Conservation (phyloP, 768 basidiomycete genomes). For the Boletus eberwhitei region DNA sequence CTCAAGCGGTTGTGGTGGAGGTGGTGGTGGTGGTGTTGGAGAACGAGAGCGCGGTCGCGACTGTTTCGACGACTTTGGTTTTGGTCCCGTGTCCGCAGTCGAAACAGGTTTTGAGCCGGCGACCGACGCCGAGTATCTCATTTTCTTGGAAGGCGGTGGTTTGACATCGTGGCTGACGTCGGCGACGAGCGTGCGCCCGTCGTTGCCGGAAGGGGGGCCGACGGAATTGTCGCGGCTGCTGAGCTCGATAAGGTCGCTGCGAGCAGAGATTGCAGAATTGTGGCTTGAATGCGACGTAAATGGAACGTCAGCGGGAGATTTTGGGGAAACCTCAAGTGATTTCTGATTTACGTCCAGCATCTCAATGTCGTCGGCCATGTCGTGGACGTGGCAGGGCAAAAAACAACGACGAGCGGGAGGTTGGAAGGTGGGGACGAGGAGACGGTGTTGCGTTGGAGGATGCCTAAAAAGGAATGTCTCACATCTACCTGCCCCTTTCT, state of each 20-base stretch:
- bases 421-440: slow-evolving; percentile 26
- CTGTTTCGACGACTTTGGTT: slow-evolving; percentile 51
- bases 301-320: slow-evolving; percentile 6
- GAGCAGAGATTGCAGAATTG: slow-evolving; percentile 16
- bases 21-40: slow-evolving; percentile 50
- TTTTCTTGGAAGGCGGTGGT: slow-evolving; percentile 31
- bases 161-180: slow-evolving; percentile 21
- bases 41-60: slow-evolving; percentile 49
- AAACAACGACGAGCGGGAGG: neutral
- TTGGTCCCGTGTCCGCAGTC: slow-evolving; percentile 35
- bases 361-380: slow-evolving; percentile 29
- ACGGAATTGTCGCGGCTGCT: slow-evolving; percentile 32
- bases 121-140: slow-evolving; percentile 24
- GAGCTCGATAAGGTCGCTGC: slow-evolving; percentile 27
- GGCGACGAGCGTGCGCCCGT: slow-evolving; percentile 10
- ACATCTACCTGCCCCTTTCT: slow-evolving; percentile 25
- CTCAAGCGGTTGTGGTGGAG: slow-evolving; percentile 47
- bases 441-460: slow-evolving; percentile 31
- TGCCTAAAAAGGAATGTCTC: slow-evolving; percentile 38
- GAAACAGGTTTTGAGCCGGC: slow-evolving; percentile 28
- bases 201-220: slow-evolving; percentile 14
- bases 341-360: slow-evolving; percentile 23
- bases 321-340: neutral
- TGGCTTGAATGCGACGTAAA: slow-evolving; percentile 14
- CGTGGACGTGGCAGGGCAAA: neutral